Evolutionary conservation across 805 yeast genomes (phyloP), one percentile per base, ranked within the genome.

Genomic region (Kodamaea leandrae): DNA sequence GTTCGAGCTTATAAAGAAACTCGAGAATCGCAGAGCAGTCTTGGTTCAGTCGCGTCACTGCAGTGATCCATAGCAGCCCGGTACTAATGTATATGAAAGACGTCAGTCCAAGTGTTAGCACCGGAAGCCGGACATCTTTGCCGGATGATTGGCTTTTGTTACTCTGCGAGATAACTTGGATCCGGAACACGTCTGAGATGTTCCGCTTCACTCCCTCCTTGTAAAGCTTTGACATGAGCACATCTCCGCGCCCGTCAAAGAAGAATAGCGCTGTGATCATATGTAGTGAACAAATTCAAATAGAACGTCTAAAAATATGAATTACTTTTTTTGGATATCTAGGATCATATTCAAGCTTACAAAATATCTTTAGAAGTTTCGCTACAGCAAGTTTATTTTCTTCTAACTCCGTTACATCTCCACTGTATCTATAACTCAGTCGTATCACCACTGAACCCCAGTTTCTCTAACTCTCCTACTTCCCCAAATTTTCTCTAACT

Each of bases 231-330:
- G 93, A 82, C 39, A 90, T 78, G 30, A 91, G 67, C 15, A 88
- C 80, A 57, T 90, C 97, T 4, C 97, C 98, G 45, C 83, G 79
- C 40, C 73, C 72, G 53, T 84, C 86, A 66, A 77, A 86, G 12
- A 91, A 68, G 51, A 90, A 78, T n/a, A 91, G 58, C 0, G 88
- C 96, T 36, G 87, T 77, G 42, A 91, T 82, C 96, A 90, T 89
- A 20, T 13, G n/a, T n/a, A n/a, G n/a, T n/a, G n/a, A 25, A 25
- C 14, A 25, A 25, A 25, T 25, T 12, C 28, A 25, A 25, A 25
- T n/a, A 25, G n/a, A 25, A n/a, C n/a, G n/a, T n/a, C n/a, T n/a
- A n/a, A n/a, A n/a, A n/a, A n/a, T n/a, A n/a, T n/a, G n/a, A n/a
- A n/a, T n/a, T n/a, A n/a, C n/a, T n/a, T n/a, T n/a, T n/a, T n/a